A percentile compares a stretch with the other conserved stretches of the same genome.
These are phyloP conservation scores for Eucalyptus polybractea DNA, from an alignment of 345 rosid species.

Conservation along the genomic window DNA sequence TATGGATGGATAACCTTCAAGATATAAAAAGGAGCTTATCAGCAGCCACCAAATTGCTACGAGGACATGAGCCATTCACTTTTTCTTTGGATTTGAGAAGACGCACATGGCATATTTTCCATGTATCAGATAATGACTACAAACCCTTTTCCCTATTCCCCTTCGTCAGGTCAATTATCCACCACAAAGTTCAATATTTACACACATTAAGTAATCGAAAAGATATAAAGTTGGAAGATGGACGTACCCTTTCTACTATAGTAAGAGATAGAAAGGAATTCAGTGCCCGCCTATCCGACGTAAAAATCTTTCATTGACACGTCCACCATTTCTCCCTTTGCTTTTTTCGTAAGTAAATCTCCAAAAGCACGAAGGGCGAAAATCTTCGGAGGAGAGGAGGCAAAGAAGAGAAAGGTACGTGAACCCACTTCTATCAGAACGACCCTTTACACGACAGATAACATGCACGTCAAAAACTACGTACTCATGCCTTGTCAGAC, in stretches of 20 bases:
- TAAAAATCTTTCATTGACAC: neutral
- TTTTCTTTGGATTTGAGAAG: neutral
- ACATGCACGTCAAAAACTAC: neutral
- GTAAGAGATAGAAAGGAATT: neutral
- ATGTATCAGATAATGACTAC: neutral
- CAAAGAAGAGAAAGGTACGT: neutral
- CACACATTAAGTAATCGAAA: neutral
- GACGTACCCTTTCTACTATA: neutral
- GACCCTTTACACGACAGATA: conserved; percentile 37
- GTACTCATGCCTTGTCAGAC: neutral
- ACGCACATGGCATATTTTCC: neutral
- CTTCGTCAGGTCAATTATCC: neutral
- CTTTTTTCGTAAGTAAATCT: neutral
- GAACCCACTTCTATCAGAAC: conserved; percentile 7
- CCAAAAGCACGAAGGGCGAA: neutral
- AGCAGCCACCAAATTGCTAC: neutral
- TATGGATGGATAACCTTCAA: neutral
- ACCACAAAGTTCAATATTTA: neutral
- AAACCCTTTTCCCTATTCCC: neutral
- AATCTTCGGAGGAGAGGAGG: neutral
- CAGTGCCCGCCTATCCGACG: neutral
- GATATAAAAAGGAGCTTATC: neutral
- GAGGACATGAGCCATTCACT: neutral
- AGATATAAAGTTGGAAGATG: neutral
- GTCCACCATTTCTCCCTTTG: neutral